These are phyloP conservation scores for Cladorrhinum sp. DNA, from an alignment of 2,329 filamentous ascomycete genomes.

Conservation along the genomic window DNA sequence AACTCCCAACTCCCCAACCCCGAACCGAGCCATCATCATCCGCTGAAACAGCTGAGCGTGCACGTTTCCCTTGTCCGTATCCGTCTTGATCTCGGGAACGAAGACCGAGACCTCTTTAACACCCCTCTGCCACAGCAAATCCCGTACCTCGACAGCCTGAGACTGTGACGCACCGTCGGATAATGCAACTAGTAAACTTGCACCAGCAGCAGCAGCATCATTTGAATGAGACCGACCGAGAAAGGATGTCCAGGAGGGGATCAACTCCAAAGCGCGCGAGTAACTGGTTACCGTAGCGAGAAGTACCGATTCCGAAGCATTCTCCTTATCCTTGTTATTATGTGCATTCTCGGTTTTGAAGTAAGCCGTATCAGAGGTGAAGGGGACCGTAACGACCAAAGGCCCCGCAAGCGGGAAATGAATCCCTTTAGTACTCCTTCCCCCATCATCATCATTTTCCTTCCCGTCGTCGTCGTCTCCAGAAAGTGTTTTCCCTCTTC, in stretches of 20 bases:
- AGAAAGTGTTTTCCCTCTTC: neutral
- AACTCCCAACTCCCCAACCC: neutral
- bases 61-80: neutral
- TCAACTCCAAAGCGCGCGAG: neutral
- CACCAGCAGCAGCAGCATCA: neutral
- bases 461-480: no score
- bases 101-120: neutral
- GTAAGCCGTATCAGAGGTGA: no score
- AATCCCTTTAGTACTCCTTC: neutral
- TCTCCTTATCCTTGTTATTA: neutral
- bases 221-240: neutral
- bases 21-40: neutral
- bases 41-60: constrained; percentile 6
- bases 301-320: neutral
- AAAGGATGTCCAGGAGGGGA: neutral
- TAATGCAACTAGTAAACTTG: neutral
- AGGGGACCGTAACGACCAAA: no score
- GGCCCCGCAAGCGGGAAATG: neutral
- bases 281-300: neutral
- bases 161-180: neutral
- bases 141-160: neutral
- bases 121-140: neutral
- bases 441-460: neutral
- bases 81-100: neutral
- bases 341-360: no score